Evolutionary conservation across 192 early-diverging fungal genomes (phyloP).

Genomic region (Backusella macrospora): DNA sequence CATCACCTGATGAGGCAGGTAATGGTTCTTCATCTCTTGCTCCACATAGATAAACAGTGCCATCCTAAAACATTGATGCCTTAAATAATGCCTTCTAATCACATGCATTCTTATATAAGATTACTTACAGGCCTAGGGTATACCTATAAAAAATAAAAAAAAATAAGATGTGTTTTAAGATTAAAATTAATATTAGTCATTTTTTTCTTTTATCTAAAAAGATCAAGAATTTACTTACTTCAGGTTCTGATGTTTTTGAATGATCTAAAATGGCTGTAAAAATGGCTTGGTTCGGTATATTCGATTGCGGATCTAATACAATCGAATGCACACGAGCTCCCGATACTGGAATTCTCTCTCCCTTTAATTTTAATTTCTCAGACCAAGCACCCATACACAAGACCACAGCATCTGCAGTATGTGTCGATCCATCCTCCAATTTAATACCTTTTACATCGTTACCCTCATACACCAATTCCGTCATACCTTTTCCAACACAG

Average conservation of each 20-base stretch:
- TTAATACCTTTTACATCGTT: slow-evolving; percentile 30
- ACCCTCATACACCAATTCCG: slow-evolving; percentile 14
- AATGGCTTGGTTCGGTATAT: slow-evolving; percentile 39
- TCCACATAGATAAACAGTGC: slow-evolving; percentile 51
- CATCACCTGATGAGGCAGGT: slow-evolving; percentile 33
- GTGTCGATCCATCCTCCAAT: slow-evolving; percentile 28
- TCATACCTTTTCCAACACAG: slow-evolving; percentile 20
- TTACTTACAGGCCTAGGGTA: slow-evolving; percentile 6
- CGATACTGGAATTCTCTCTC: slow-evolving; percentile 36
- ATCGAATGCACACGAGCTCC: slow-evolving; percentile 46
- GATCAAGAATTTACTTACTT: slow-evolving; percentile 24
- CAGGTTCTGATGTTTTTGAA: slow-evolving; percentile 40
- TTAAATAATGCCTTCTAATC: slow-evolving; percentile 6
- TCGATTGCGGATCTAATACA: slow-evolving; percentile 24
- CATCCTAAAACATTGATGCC: slow-evolving; percentile 28
- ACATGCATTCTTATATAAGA: neutral
- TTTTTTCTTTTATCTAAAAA: neutral
- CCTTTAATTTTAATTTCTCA: slow-evolving; percentile 23
- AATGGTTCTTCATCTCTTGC: slow-evolving; percentile 35
- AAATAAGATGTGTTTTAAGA: neutral
- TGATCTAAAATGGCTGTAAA: slow-evolving; percentile 40
- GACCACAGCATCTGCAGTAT: slow-evolving; percentile 41
- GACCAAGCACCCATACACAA: slow-evolving; percentile 53
- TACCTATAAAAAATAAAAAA: neutral
- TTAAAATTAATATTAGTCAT: neutral